Evolutionary conservation across 768 basidiomycete genomes (phyloP), one percentile per base, ranked within the genome.

Genomic region (Pleurotus cornucopiae): DNA sequence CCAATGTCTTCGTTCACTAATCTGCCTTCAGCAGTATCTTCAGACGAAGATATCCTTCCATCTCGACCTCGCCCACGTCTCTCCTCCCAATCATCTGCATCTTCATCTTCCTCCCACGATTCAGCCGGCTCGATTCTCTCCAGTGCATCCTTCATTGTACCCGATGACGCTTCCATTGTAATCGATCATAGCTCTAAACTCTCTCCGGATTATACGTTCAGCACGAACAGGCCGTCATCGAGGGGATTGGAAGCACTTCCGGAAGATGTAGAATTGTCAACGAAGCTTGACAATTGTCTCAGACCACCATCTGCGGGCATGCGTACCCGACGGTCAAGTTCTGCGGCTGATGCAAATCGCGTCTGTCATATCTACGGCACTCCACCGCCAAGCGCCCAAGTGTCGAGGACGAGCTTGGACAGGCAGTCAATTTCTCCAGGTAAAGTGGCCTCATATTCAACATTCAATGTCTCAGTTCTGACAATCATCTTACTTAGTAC

Each of bases 161-260:
- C 64, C 21, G 77, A 75, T 37, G 75, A 79, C 12, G 65, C 64
- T n/a, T 70, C 76, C 39, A 58, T 79, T 26, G 63, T 68, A 7
- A 80, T 80, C 54, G 73, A 73, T 30, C 72, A 80, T 58, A 76
- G 78, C 13, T 41, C 56, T 65, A 20, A 56, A 43, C 39, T 52
- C 16, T 34, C 46, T 9, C 53, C 44, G 5, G 39, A 55, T 34
- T 34, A 47, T 23, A 14, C 47, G 7, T 55, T 58, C 20, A 46
- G 30, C 34, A 26, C 38, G 9, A 55, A 49, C 21, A 46, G 54
- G 13, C 38, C 34, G 16, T n/a, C 54, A 14, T 49, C 54, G 12
- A 39, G 51, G 5, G 46, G 56, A 26, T 57, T 63, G 34, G 57
- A 62, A 37, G 45, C 58, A 11, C 46, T 62, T 4, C 60, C 62